Evolutionary conservation across 176 grass and related monocot genomes (phyloP), one percentile per base, ranked within the genome.

Genomic region (Cymbopogon citratus): DNA sequence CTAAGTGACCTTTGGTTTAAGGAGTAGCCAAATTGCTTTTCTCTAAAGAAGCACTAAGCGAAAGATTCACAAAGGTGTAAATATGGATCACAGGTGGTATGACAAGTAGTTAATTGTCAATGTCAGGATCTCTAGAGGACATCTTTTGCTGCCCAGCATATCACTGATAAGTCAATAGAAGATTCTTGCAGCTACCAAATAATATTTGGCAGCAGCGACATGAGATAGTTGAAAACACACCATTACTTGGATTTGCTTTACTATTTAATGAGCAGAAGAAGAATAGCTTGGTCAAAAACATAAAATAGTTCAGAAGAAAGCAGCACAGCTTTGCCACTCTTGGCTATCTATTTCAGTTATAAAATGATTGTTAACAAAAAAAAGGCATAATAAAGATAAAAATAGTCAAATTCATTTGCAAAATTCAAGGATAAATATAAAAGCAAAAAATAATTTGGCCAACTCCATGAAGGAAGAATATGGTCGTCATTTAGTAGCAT

Each of bases 141-240:
- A 78, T 65, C 54, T 71, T 87, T 87, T 83, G 66, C 24, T 19
- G 13, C 6, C 11, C 5, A 82, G 24, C 73, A 27, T 83, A 87
- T 83, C 65, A 77, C 19, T 64, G 9, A 56, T 48, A 65, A 64
- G 33, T 12, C 64, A 61, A 87, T 39, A 63, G 7, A 66, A 75
- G 78, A 87, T 87, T 76, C 19, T 62, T 70, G 11, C 71, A 87
- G 24, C 7, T 71, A 19, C 51, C 9, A 36, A 83, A 60, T 7
- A 70, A 62, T 70, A 36, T 14, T 69, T 61, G 63, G 28, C 24
- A 62, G 40, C 51, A 51, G 26, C 63, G 49, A 49, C 38, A 19
- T 49, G 12, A 16, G 72, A 44, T 81, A 76, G 38, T 56, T 9
- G 26, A 66, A 86, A 74, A 28, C 5, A 39, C 27, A 86, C 13